Evolutionary conservation across 1,284 basidiomycete genomes (phyloP).

Genomic region (Marasmius tenuissimus): DNA sequence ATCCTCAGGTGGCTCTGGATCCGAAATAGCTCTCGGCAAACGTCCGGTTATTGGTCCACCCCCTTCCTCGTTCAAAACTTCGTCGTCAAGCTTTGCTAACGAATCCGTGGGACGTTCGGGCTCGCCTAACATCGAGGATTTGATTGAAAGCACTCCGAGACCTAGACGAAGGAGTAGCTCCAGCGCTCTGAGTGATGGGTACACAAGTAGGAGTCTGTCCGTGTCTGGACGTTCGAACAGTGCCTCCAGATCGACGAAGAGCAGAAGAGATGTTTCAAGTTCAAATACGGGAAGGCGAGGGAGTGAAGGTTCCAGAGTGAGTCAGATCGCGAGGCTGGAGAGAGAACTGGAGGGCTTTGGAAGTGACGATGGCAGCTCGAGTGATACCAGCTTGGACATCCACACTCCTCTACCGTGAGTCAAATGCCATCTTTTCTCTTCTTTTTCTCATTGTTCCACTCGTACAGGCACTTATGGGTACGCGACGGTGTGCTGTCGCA

Average conservation of each 20-base stretch:
- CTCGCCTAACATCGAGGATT: neutral
- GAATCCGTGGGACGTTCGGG: neutral
- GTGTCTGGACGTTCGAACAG: neutral
- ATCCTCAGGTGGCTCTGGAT: neutral
- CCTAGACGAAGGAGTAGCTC: neutral
- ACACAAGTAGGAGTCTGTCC: neutral
- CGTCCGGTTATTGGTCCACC: neutral
- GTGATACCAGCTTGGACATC: conserved; percentile 1
- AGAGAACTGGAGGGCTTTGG: neutral
- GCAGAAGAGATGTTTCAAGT: neutral
- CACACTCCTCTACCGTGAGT: conserved; percentile 2
- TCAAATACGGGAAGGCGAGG: neutral
- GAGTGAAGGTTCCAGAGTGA: neutral
- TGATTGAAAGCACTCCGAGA: neutral
- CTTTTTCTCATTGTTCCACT: neutral
- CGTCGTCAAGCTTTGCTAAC: neutral
- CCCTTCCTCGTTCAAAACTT: neutral
- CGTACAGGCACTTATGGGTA: conserved; percentile 65
- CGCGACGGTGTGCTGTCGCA: conserved; percentile 74
- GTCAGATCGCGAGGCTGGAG: neutral
- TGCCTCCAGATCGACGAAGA: neutral
- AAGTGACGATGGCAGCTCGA: neutral
- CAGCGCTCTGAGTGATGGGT: neutral
- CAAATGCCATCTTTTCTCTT: too few relatives aligned
- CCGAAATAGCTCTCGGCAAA: neutral